phyloP scores from a whole-genome alignment of 192 early-diverging fungal genomes.

The Lobosporangium transversale region DNA sequence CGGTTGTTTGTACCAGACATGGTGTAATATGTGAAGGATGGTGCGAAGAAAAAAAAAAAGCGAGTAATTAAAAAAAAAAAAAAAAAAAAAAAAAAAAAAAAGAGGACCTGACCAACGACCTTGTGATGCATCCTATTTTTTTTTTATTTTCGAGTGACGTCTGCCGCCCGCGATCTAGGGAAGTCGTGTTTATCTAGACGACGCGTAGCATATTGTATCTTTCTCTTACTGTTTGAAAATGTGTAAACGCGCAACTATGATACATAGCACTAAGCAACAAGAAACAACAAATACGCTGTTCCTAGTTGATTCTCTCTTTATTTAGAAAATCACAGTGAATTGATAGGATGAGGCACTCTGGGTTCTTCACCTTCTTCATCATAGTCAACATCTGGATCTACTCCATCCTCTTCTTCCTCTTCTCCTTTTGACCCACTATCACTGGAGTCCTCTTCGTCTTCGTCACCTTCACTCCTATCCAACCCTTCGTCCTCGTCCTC shows the following conservation, averaged over 20 bases:
- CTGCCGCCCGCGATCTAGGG: no score
- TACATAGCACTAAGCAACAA: no score
- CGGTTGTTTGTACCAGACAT: conserved; percentile 77
- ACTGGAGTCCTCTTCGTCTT: conserved; percentile 13
- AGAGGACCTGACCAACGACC: background rate
- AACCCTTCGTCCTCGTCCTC: conserved; percentile 3
- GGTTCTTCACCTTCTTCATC: conserved; percentile 32
- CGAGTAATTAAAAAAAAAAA: background rate
- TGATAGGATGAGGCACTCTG: conserved; percentile 24
- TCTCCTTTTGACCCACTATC: background rate
- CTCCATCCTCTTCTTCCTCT: conserved; percentile 7
- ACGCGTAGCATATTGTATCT: no score
- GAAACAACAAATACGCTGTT: no score
- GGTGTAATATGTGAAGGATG: conserved; percentile 1
- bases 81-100: background rate
- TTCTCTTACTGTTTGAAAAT: no score
- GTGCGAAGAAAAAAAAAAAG: conserved; percentile 3
- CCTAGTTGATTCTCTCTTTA: no score
- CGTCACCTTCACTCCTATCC: background rate
- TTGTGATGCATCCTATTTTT: background rate
- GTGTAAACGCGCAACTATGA: no score
- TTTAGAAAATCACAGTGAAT: conserved; percentile 13
- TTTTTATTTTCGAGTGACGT: background rate
- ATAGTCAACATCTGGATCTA: conserved; percentile 17
- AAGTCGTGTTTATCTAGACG: no score